These are phyloP conservation scores for Gonapodya prolifera DNA, from an alignment of 192 early-diverging fungal genomes.

Conservation along the genomic window DNA sequence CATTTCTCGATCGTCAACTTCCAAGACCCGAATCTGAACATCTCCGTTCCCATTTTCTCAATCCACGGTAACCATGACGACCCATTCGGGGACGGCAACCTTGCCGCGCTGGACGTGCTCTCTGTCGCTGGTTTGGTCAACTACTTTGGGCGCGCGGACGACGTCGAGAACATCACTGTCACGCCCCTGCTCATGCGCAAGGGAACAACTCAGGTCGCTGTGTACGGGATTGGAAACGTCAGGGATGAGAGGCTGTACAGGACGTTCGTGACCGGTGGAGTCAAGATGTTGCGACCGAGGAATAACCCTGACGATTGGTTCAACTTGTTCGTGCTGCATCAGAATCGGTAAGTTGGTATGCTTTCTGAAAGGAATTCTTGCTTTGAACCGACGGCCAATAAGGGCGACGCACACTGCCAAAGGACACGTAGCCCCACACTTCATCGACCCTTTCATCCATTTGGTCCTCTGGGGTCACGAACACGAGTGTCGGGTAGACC, in stretches of 20 bases:
- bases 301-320: slow-evolving; percentile 68
- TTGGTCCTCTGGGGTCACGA: slow-evolving; percentile 93
- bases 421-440: slow-evolving; percentile 80
- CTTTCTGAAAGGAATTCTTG: neutral
- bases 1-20: slow-evolving; percentile 71
- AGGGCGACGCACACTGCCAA: slow-evolving; percentile 65
- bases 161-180: slow-evolving; percentile 63
- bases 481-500: slow-evolving; percentile 83
- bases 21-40: slow-evolving; percentile 74
- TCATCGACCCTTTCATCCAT: slow-evolving; percentile 66
- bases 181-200: slow-evolving; percentile 74
- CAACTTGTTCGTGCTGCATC: slow-evolving; percentile 82
- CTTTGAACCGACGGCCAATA: neutral
- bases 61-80: slow-evolving; percentile 98
- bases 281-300: slow-evolving; percentile 56
- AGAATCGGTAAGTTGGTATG: slow-evolving; percentile 54
- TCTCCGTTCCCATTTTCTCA: slow-evolving; percentile 77
- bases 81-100: slow-evolving; percentile 71
- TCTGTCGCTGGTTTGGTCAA: slow-evolving; percentile 71
- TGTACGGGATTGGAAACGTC: slow-evolving; percentile 88
- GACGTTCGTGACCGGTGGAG: slow-evolving; percentile 54
- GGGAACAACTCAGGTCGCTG: slow-evolving; percentile 56
- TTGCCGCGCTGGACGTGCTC: slow-evolving; percentile 74
- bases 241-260: slow-evolving; percentile 80
- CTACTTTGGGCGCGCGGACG: slow-evolving; percentile 72